Evolutionary conservation across 31 red algal species (phyloP), one percentile per base, ranked within the genome.

Genomic region (Odonthalia washingtoniensis): DNA sequence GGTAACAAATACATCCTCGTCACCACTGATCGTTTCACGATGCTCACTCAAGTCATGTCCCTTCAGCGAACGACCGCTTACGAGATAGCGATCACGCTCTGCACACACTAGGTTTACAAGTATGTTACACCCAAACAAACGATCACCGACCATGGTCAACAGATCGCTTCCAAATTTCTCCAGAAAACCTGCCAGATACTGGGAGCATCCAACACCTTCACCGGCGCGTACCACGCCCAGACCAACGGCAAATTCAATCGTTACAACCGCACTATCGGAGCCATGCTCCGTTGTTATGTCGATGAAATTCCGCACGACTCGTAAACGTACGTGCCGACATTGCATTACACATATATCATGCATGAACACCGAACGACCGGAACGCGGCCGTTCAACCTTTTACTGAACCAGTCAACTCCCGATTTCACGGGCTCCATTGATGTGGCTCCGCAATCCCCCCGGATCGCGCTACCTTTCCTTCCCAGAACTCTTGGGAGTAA

Each of bases 201-300:
- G 65, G 32, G 32, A 39, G 24, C 46, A 3, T n/a, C 44, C 24
- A 61, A 39, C 4, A 5, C 2, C 9, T 27, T 64, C 31, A 74
- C 81, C 36, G 72, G 64, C 6, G 65, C 65, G 28, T 74, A 84
- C 27, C 64, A 74, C 57, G 16, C 79, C 2, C 53, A 83, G 64
- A 83, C 53, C 1, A 74, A 74, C 57, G 27, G 66, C 3, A 61
- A 84, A 17, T 61, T 75, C 1, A 65, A 84, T 41, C 68, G 65
- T 2, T 84, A 43, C 64, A 84, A 74, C 66, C 57, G 44, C 3
- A 84, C 81, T 38, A 39, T 74, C 14, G 61, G n/a, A 5, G 69
- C 38, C 17, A 16, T 36, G 28, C 31, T 84, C 2, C 81, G 65
- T 3, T 21, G 43, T 34, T 84, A 72, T 41, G 68, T 84, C 5